Evolutionary conservation across 805 yeast genomes (phyloP).

Genomic region (Cyberlindnera amylophila): DNA sequence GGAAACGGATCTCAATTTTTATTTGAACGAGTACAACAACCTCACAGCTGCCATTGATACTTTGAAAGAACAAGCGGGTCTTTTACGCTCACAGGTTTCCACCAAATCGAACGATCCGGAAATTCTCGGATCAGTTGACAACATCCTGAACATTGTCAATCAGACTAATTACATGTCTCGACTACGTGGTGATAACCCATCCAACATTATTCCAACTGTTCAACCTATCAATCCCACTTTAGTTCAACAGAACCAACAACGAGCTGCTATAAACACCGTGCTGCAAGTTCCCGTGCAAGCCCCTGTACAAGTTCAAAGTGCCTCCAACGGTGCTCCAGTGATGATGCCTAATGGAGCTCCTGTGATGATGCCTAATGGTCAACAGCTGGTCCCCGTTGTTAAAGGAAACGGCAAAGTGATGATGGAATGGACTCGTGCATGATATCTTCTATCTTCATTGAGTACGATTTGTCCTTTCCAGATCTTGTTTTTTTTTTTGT

Average conservation of each 20-base stretch:
- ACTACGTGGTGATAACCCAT: constrained; percentile 27
- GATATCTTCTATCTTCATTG: too few species aligned
- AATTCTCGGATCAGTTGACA: constrained; percentile 42
- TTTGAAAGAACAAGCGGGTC: constrained; percentile 53
- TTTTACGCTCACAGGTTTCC: constrained; percentile 43
- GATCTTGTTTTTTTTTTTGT: too few species aligned
- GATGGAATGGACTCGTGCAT: too few species aligned
- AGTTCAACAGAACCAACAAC: constrained; percentile 19
- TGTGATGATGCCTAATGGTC: too few species aligned
- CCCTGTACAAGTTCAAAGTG: too few species aligned
- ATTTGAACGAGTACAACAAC: constrained; percentile 65
- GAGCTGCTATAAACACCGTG: neutral
- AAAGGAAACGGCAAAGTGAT: too few species aligned
- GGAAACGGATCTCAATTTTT: constrained; percentile 73
- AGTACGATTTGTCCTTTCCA: too few species aligned
- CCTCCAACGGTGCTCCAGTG: too few species aligned
- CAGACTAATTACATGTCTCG: constrained; percentile 26
- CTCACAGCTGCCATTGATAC: constrained; percentile 55
- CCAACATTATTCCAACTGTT: constrained; percentile 25
- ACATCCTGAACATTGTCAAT: constrained; percentile 16
- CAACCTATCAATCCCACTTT: constrained; percentile 29
- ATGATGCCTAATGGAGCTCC: too few species aligned
- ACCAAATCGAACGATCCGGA: constrained; percentile 29
- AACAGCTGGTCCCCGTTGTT: too few species aligned
- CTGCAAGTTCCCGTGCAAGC: too few species aligned